phyloP scores from a whole-genome alignment of 1,284 basidiomycete species.

The Mixia osmundae region DNA sequence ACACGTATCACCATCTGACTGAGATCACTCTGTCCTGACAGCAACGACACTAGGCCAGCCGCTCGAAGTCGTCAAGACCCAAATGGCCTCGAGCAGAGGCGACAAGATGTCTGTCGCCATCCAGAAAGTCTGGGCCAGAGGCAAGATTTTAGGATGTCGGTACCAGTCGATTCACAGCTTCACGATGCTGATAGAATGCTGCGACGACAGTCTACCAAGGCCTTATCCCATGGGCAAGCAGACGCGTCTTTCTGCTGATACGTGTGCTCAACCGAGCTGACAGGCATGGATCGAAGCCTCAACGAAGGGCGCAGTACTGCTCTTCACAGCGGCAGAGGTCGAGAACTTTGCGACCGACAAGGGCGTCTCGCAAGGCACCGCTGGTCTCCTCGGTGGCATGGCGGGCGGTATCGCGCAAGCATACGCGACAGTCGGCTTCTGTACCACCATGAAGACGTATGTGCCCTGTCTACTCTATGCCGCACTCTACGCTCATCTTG shows the following conservation, averaged over 20 bases:
- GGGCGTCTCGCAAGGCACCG: slow-evolving; percentile 52
- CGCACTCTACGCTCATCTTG: background rate
- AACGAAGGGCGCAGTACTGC: slow-evolving; percentile 86
- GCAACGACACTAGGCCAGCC: slow-evolving; percentile 97
- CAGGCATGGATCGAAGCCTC: slow-evolving; percentile 99
- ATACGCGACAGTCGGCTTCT: slow-evolving; percentile 46
- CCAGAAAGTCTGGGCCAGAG: slow-evolving; percentile 68
- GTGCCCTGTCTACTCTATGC: background rate
- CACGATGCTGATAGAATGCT: background rate
- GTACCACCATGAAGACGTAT: slow-evolving; percentile 13
- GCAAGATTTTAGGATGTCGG: slow-evolving; percentile 49
- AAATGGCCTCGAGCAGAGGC: slow-evolving; percentile 83
- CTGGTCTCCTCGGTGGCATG: slow-evolving; percentile 88
- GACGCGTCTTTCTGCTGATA: background rate
- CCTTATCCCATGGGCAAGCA: slow-evolving; percentile 25
- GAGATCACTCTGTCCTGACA: too few relatives aligned
- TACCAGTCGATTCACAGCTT: background rate
- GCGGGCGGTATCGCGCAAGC: slow-evolving; percentile 93
- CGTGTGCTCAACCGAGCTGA: too few relatives aligned
- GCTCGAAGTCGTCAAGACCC: slow-evolving; percentile 93
- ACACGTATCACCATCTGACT: too few relatives aligned
- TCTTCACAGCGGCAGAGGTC: slow-evolving; percentile 90
- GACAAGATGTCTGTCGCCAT: slow-evolving; percentile 77
- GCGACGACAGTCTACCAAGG: slow-evolving; percentile 59
- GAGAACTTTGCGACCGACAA: slow-evolving; percentile 39